phyloP scores from a whole-genome alignment of 768 basidiomycete species.

The Agaricus subrufescens region DNA sequence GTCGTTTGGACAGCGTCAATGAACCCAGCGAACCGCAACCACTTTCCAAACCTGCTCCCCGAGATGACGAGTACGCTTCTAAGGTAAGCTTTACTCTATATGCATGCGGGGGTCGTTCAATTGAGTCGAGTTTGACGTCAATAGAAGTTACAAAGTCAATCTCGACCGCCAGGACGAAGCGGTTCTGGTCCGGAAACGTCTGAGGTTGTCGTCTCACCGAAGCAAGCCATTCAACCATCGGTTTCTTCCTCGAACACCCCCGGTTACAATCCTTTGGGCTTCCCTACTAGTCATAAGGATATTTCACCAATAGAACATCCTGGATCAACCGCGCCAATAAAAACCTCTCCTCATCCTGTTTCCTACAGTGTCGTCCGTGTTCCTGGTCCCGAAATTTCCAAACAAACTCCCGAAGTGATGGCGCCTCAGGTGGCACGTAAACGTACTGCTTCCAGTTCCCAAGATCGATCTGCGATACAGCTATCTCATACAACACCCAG shows the following conservation, averaged over 20 bases:
- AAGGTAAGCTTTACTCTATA: neutral
- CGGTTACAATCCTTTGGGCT: neutral
- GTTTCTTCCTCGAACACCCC: neutral
- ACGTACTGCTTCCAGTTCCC: neutral
- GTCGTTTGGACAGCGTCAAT: neutral
- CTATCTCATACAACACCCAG: neutral
- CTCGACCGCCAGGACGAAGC: neutral
- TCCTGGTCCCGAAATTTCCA: neutral
- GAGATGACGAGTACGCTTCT: constrained; percentile 2
- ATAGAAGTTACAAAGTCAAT: neutral
- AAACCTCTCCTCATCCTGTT: neutral
- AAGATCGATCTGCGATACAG: neutral
- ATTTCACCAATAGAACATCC: neutral
- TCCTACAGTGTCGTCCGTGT: neutral
- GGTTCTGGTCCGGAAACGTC: neutral
- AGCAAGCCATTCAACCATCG: neutral
- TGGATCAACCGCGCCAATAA: neutral
- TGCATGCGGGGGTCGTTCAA: neutral
- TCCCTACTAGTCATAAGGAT: neutral
- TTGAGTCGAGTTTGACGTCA: neutral
- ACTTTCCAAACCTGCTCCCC: neutral
- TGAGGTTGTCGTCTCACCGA: neutral
- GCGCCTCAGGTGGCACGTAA: neutral
- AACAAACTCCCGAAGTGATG: neutral
- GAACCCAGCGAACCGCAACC: neutral